A percentile compares a stretch with the other conserved stretches of the same genome.
Conservation (phyloP, 2,329 filamentous ascomycete species). For the Fusarium sp. region DNA sequence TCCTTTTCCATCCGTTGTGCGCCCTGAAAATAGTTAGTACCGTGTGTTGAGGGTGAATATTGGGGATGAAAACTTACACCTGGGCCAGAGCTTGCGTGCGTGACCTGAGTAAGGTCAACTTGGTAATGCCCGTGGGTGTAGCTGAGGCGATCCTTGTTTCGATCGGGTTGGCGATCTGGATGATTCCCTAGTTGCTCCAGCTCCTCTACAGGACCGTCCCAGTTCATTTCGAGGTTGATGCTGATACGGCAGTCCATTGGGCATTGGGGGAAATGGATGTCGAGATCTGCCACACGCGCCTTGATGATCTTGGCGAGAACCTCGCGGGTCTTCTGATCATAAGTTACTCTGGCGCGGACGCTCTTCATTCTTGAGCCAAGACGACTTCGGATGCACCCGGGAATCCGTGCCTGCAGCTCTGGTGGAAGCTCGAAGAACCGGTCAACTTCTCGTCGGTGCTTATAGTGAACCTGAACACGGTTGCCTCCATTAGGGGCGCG, state of each 20-base stretch:
- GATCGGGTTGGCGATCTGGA: conserved; percentile 64
- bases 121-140: conserved; percentile 91
- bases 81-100: conserved; percentile 55
- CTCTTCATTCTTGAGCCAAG: conserved; percentile 62
- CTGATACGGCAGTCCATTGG: conserved; percentile 93
- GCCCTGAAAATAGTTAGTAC: conserved; percentile 47
- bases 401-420: conserved; percentile 69
- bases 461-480: conserved; percentile 79
- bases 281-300: conserved; percentile 86
- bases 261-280: conserved; percentile 81
- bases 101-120: conserved; percentile 93
- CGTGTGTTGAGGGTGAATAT: not conserved
- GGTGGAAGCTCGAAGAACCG: conserved; percentile 82
- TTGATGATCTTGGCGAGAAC: conserved; percentile 91
- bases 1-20: conserved; percentile 67
- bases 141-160: conserved; percentile 90
- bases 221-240: conserved; percentile 94
- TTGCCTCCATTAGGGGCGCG: conserved; percentile 60
- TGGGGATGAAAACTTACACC: conserved; percentile 51
- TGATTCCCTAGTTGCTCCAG: conserved; percentile 57
- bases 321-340: conserved; percentile 77
- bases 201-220: conserved; percentile 75
- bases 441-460: conserved; percentile 85
- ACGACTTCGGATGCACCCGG: conserved; percentile 72
- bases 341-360: conserved; percentile 72